Evolutionary conservation across 352 stramenopile species (phyloP), one percentile per base, ranked within the genome.

Genomic region (Elongisporangium prolatum): DNA sequence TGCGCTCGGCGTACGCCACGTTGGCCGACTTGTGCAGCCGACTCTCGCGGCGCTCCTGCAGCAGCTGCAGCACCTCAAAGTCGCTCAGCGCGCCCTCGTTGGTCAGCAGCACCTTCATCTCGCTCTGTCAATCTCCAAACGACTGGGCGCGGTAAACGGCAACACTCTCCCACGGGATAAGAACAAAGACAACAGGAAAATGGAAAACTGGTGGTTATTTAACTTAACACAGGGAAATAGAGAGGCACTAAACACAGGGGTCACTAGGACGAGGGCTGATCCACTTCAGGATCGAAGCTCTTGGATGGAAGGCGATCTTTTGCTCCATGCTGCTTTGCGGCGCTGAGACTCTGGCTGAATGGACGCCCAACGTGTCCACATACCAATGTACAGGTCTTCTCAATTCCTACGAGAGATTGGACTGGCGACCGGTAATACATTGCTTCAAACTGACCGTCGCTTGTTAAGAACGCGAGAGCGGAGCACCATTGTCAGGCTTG

Each of bases 21-120:
- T 74, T 87, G 20, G 79, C 81, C 7, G 80, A 81, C 67, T 88
- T 91, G 72, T 92, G 82, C 56, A 92, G 65, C 2, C 85, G 79
- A 40, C 72, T 70, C 50, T 88, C 80, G 67, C 87, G 86, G 56
- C 85, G 80, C 73, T 94, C 85, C 68, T 91, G 78, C 71, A 94
- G 84, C 59, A 94, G 74, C 68, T 84, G 60, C 25, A 85, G 77
- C 62, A 92, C 85, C 65, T 94, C 85, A 25, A 77, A 82, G 77
- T 94, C 83, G 63, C 69, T 89, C 69, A 94, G 61, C 60, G 85
- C 66, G 57, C 75, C 85, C 53, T 94, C 85, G 58, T 91, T 91
- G 60, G 86, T 83, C 64, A 86, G 67, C 67, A 94, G 58, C 69
- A 94, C 85, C 75, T 91, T 94, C 85, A 94, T 93, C 20, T 11